A percentile compares a stretch with the other conserved stretches of the same genome.
Conservation (phyloP, 306 rosid genomes). For the Vachellia collinsii region DNA sequence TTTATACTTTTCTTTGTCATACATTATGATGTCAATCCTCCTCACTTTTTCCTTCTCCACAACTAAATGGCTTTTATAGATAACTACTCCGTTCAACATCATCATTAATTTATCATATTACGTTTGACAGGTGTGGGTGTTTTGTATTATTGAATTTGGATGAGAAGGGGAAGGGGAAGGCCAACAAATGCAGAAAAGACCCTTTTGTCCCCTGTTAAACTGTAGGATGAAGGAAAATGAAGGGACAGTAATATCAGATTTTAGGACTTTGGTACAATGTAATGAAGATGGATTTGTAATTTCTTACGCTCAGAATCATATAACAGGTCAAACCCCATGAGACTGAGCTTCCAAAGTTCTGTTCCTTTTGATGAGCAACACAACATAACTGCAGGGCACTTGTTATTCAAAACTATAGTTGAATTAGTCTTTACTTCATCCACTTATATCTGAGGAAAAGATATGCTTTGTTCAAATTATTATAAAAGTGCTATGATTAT, state of each 20-base stretch:
- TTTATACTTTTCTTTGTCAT: background rate
- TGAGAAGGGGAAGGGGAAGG: background rate
- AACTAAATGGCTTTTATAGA: background rate
- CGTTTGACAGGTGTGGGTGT: background rate
- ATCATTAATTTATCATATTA: background rate
- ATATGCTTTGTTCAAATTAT: background rate
- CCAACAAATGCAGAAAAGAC: background rate
- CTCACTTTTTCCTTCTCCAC: background rate
- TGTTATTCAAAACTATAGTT: constrained; percentile 84
- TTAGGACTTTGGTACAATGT: constrained; percentile 4
- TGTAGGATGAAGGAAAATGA: background rate
- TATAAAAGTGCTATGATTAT: background rate
- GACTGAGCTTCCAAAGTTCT: constrained; percentile 5
- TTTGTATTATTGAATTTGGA: background rate
- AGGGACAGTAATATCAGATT: background rate
- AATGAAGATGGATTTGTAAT: constrained; percentile 16
- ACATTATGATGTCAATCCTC: background rate
- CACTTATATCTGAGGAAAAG: background rate
- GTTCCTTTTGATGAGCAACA: constrained; percentile 64
- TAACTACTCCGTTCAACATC: background rate
- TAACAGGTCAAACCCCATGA: constrained; percentile 20
- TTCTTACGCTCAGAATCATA: constrained; percentile 10
- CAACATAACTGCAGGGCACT: constrained; percentile 90
- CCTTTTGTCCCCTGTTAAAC: background rate
- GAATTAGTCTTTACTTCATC: constrained; percentile 50